These are phyloP conservation scores for Auriculariales sp. DNA, from an alignment of 768 basidiomycete species.

Conservation along the genomic window DNA sequence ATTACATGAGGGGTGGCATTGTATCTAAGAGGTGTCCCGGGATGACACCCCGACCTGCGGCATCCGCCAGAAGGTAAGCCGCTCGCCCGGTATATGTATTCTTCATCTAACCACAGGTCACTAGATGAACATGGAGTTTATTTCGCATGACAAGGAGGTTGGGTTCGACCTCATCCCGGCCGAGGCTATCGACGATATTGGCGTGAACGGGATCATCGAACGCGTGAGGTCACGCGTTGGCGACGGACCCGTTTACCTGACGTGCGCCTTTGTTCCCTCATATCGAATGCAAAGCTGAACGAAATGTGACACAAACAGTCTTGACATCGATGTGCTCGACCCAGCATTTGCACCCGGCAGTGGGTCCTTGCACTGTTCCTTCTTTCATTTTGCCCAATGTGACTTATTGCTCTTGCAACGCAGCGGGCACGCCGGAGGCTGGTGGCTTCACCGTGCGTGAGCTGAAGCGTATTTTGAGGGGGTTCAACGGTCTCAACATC, in stretches of 20 bases:
- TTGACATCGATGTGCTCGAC: constrained; percentile 79
- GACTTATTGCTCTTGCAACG: constrained; percentile 3
- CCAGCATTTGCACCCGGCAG: constrained; percentile 69
- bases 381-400: neutral
- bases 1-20: too few species aligned
- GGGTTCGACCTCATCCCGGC: constrained; percentile 71
- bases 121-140: too few species aligned
- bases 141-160: constrained; percentile 50
- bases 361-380: constrained; percentile 25
- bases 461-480: constrained; percentile 66
- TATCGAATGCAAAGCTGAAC: neutral
- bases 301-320: constrained; percentile 20
- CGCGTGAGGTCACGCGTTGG: constrained; percentile 63
- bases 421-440: constrained; percentile 73
- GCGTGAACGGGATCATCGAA: constrained; percentile 51
- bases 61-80: too few species aligned
- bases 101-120: too few species aligned
- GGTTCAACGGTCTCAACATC: constrained; percentile 64
- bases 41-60: too few species aligned
- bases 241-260: constrained; percentile 60
- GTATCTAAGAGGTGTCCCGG: too few species aligned
- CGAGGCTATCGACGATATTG: constrained; percentile 74
- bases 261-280: constrained; percentile 15
- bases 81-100: too few species aligned
- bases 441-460: constrained; percentile 80